Conservation (phyloP, 768 basidiomycete species). For the Lentinula guzmanii region DNA sequence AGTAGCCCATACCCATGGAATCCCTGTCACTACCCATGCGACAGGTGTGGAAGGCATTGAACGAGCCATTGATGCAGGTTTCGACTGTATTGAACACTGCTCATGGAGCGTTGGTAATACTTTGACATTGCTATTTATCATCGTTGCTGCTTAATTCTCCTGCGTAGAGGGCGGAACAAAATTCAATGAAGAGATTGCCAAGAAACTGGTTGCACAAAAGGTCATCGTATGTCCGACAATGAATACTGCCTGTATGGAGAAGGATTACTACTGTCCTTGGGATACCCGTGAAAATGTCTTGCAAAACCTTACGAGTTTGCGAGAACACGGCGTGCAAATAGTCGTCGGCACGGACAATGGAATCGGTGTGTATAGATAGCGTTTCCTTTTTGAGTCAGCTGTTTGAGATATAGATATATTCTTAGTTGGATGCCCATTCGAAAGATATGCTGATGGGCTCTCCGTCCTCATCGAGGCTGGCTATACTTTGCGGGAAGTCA, state of each 20-base stretch:
- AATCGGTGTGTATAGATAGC: not conserved
- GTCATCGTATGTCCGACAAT: conserved; percentile 8
- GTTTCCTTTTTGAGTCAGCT: not conserved
- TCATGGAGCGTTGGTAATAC: conserved; percentile 6
- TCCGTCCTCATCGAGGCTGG: conserved; percentile 6
- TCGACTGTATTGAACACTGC: conserved; percentile 8
- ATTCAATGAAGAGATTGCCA: conserved; percentile 5
- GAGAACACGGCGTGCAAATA: conserved; percentile 2
- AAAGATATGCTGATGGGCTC: conserved; percentile 7
- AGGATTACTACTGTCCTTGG: conserved; percentile 8
- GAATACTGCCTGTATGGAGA: conserved; percentile 6
- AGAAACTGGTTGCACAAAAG: conserved; percentile 1
- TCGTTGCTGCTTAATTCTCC: not conserved
- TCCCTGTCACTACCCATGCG: conserved; percentile 6
- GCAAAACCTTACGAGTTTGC: not conserved
- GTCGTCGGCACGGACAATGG: conserved; percentile 6
- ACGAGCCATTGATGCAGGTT: conserved; percentile 2
- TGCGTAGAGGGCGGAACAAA: conserved; percentile 6
- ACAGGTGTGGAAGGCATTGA: conserved; percentile 4
- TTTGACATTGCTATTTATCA: not conserved
- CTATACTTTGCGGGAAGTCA: conserved; percentile 3
- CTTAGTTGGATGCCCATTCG: conserved; percentile 2
- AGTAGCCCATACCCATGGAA: conserved; percentile 1
- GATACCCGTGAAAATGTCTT: conserved; percentile 4
- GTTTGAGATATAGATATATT: not conserved